Conservation (phyloP, 164 flowering plant genomes). For the Litsea cubeba region DNA sequence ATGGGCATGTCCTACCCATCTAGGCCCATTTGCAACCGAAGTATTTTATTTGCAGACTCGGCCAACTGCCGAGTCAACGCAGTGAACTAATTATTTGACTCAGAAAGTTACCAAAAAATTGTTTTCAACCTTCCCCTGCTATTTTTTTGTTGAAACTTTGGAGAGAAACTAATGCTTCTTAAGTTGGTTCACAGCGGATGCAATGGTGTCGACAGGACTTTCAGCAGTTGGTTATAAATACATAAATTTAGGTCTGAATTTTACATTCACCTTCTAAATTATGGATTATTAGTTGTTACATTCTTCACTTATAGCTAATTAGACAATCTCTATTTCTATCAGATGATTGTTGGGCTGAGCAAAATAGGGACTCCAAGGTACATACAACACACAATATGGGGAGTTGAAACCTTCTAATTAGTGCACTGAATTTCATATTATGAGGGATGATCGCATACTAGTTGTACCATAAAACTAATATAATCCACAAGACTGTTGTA, state of each 20-base stretch:
- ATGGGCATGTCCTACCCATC: background rate
- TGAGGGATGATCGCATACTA: too few species aligned
- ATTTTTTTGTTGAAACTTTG: background rate
- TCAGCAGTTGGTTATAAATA: constrained; percentile 45
- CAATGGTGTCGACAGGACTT: constrained; percentile 55
- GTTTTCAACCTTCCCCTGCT: background rate
- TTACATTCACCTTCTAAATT: background rate
- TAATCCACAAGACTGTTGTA: too few species aligned
- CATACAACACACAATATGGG: background rate
- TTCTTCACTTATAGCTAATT: background rate
- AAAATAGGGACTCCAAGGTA: constrained; percentile 53
- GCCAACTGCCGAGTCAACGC: background rate
- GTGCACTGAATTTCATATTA: background rate
- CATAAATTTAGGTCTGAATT: constrained; percentile 44
- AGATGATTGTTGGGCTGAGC: constrained; percentile 81
- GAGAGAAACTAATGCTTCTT: background rate
- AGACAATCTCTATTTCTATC: constrained; percentile 2
- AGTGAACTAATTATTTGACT: background rate
- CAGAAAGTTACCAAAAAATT: background rate
- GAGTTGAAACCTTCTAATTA: background rate
- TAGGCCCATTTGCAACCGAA: background rate
- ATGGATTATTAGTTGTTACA: too few species aligned
- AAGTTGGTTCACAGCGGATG: constrained; percentile 41
- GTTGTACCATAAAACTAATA: too few species aligned
- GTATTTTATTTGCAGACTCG: too few species aligned